Base-by-base conservation (phyloP, 768 basidiomycete species). In the Russula ochroleuca region DNA sequence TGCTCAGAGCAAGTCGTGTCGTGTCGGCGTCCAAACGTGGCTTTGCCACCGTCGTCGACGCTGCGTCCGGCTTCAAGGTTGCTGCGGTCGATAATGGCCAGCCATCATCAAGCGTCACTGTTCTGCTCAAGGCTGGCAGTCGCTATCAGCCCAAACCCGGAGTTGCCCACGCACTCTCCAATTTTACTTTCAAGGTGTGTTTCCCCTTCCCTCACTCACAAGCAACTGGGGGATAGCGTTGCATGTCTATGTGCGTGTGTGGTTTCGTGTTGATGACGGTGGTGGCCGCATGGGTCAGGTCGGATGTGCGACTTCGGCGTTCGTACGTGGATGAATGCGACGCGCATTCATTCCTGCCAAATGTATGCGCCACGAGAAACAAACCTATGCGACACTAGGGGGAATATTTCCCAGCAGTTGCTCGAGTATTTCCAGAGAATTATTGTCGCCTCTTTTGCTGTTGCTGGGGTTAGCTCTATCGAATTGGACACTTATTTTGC, bases 171-270 rank as follows among this genome's bases (percentile, higher is more conserved):
- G 88, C 85, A 65, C 82, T 98, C 76, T 97, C 97, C 83, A 95
- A 94, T 85, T 98, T 94, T 83, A 89, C 94, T 64, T 98, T 96
- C 87, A 98, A 97, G 90, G 96, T 98, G 69, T 53, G 85, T 72
- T 33, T 50, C 28, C 55, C 19, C 9, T 8, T 31, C 7, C 11
- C 1, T 19, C 1, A 33, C 58, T 23, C 21, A 38, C 21, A 33
- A 33, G 17, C 17, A 8, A 10, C 14, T 15, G 38, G 41, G 23
- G 5, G 13, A 21, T 33, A 43, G 40, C 13, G 9, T 31, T 3
- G 10, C 41, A 6, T 1, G 3, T 13, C 19, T 25, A 58, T 23
- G 33, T 15, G 28, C 40, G 40, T 43, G 31, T 43, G 56, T 43
- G 1, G 37, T 19, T 38, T 3, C 9, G 28, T 40, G 55, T 33